Conservation (phyloP, 2,329 filamentous ascomycete species). For the Neocatenulostroma microsporum region DNA sequence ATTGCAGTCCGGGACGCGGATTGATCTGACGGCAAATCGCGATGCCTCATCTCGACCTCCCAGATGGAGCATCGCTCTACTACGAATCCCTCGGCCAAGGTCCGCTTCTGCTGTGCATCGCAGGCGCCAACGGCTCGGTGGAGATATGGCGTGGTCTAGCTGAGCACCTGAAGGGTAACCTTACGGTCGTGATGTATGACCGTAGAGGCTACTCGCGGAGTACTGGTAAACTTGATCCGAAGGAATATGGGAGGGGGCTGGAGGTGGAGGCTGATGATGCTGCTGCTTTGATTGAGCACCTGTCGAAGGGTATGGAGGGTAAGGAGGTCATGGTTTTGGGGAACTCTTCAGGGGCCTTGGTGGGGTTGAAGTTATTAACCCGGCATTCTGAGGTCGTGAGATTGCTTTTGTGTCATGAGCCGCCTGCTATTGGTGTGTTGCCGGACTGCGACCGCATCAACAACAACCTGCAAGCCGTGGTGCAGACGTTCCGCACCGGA, state of each 20-base stretch:
- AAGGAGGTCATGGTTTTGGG: slow-evolving; percentile 12
- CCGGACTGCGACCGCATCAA: slow-evolving; percentile 10
- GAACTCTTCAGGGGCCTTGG: slow-evolving; percentile 13
- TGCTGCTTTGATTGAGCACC: slow-evolving; percentile 12
- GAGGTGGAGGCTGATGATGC: slow-evolving; percentile 28
- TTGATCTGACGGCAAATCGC: too few species aligned
- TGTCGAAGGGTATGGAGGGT: slow-evolving; percentile 10
- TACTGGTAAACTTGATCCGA: slow-evolving; percentile 17
- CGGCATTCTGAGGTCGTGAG: slow-evolving; percentile 10
- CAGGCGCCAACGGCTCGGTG: slow-evolving; percentile 24
- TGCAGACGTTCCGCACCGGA: slow-evolving; percentile 10
- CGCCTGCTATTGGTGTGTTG: slow-evolving; percentile 9
- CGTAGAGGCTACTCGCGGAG: slow-evolving; percentile 19
- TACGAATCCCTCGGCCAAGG: slow-evolving; percentile 25
- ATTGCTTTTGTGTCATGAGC: slow-evolving; percentile 12
- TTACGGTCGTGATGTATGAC: slow-evolving; percentile 26
- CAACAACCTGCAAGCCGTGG: slow-evolving; percentile 3
- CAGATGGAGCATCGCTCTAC: slow-evolving; percentile 23
- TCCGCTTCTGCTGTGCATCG: slow-evolving; percentile 27
- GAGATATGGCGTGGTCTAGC: slow-evolving; percentile 22
- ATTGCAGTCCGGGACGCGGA: too few species aligned
- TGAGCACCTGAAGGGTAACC: slow-evolving; percentile 17
- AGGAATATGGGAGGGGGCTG: slow-evolving; percentile 24
- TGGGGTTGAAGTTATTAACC: slow-evolving; percentile 9
- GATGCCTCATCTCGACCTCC: slow-evolving; percentile 19